These are phyloP conservation scores for Colletotrichum shisoi DNA, from an alignment of 2,329 filamentous ascomycete species.

Conservation along the genomic window DNA sequence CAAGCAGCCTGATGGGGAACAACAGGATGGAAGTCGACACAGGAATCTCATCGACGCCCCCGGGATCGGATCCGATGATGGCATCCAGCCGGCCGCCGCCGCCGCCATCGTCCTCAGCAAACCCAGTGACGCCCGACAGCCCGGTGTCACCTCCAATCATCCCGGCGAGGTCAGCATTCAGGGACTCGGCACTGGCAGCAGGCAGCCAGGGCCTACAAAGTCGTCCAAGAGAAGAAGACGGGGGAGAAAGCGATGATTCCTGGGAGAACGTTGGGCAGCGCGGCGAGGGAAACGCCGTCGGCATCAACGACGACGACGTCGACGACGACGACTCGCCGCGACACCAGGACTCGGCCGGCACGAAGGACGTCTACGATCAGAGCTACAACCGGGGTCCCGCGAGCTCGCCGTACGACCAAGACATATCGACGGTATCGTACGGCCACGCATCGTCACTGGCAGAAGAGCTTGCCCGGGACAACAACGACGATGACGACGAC, in stretches of 20 bases:
- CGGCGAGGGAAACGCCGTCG: constrained; percentile 8
- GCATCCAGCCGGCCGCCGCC: background rate
- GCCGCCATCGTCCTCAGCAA: background rate
- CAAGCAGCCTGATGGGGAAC: constrained; percentile 10
- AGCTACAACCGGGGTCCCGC: background rate
- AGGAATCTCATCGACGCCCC: constrained; percentile 12
- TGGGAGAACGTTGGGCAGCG: constrained; percentile 32
- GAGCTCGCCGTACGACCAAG: background rate
- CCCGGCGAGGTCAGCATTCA: constrained; percentile 13
- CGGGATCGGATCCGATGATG: constrained; percentile 17
- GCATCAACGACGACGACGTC: too few species aligned
- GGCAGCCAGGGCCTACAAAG: constrained; percentile 28
- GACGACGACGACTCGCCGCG: constrained; percentile 6
- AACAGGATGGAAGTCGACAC: constrained; percentile 15
- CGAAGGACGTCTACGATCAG: constrained; percentile 13
- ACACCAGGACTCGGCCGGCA: constrained; percentile 1
- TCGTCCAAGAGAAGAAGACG: constrained; percentile 37
- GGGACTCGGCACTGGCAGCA: constrained; percentile 21
- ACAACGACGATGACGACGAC: constrained; percentile 26
- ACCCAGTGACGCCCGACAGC: background rate
- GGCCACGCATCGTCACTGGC: constrained; percentile 3
- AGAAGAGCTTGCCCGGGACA: constrained; percentile 22
- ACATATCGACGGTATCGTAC: background rate
- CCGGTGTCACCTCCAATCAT: constrained; percentile 1
- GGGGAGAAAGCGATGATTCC: constrained; percentile 39